Evolutionary conservation across 2,329 filamentous ascomycete species (phyloP), one percentile per base, ranked within the genome.

Genomic region (Pleomassaria siparia): DNA sequence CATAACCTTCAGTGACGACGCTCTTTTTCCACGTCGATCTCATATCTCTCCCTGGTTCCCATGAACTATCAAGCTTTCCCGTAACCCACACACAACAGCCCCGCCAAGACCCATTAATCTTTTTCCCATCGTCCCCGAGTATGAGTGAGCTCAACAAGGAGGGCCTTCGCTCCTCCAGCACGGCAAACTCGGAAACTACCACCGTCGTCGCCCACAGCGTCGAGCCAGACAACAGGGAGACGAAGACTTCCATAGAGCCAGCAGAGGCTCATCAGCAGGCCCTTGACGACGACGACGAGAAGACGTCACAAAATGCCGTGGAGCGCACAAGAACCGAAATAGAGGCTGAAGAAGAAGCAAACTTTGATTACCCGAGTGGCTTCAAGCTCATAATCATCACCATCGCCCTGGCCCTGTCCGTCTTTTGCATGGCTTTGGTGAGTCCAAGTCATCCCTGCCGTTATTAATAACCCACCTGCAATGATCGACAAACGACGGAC

Each of bases 341-440:
- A 5, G 64, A 63, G 4, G 57, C 63, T 3, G 64, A 64, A 2
- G 64, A 63, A 24, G 64, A 64, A 2, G 64, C 63, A 24, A 50
- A 61, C 18, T 62, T 66, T 39, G 67, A 66, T n/a, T 71, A 71
- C 40, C 67, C 67, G 0, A 67, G 59, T 1, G 58, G 60, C 43
- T 69, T 63, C 61, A 67, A 62, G 44, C 55, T 71, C 4, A 46
- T 56, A 4, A 58, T 59, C 36, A 71, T 70, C 44, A 68, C 64
- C 5, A 40, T 67, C 13, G 67, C 66, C 12, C 50, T 71, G 9
- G 69, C 65, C 39, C 50, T 71, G 26, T 65, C 62, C 7, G 66
- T 71, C n/a, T 71, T 71, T 41, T 71, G 67, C 44, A 69, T 70
- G 66, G 67, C 68, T 15, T 45, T 71, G 57, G 66, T 69, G 44